phyloP scores from a whole-genome alignment of 345 rosid species.

The Acer saccharum region DNA sequence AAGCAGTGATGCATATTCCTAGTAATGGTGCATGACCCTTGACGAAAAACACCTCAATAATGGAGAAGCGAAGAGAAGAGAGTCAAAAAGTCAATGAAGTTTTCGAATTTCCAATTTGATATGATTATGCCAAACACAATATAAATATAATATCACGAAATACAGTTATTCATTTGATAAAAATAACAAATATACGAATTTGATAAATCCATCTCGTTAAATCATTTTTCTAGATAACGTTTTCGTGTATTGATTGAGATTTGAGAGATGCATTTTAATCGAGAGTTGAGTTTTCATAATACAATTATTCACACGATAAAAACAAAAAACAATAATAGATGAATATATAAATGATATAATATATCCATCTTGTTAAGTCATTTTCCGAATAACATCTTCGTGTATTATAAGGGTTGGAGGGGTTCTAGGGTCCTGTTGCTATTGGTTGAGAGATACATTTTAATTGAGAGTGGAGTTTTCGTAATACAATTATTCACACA shows the following conservation, averaged over 20 bases:
- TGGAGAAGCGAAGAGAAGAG: background rate
- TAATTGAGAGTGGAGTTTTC: background rate
- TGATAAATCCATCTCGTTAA: background rate
- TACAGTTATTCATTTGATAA: too few relatives aligned
- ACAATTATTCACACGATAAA: too few relatives aligned
- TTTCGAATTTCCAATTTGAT: too few relatives aligned
- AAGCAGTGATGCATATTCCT: background rate
- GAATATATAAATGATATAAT: too few relatives aligned
- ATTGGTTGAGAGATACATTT: background rate
- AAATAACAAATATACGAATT: background rate
- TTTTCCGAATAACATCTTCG: background rate
- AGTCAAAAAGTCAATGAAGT: background rate
- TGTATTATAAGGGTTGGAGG: background rate
- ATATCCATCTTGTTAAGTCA: too few relatives aligned
- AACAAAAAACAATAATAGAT: too few relatives aligned
- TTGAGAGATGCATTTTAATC: background rate
- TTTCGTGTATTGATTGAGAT: background rate
- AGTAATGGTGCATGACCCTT: background rate
- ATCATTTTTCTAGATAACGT: too few relatives aligned
- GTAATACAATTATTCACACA: background rate
- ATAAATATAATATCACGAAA: too few relatives aligned
- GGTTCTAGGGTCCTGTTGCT: background rate
- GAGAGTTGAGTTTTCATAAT: background rate
- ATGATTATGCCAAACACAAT: too few relatives aligned
- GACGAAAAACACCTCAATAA: background rate